Evolutionary conservation across 2,329 filamentous ascomycete species (phyloP).

Genomic region (Alternaria triticina): DNA sequence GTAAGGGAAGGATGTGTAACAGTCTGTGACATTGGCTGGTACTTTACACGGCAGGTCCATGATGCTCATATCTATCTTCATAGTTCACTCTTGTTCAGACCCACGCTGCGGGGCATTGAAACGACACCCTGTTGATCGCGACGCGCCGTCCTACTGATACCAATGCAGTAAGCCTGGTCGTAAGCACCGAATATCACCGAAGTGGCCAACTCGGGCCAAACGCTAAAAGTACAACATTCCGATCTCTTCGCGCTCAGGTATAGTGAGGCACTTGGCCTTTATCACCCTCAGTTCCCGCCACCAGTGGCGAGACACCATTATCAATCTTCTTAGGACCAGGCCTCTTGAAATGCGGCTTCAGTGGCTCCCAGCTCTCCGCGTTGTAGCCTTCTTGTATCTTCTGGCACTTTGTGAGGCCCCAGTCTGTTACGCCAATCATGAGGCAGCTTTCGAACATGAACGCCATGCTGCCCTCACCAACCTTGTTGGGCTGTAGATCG

Average conservation of each 20-base stretch:
- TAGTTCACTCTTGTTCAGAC: not conserved
- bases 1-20: not conserved
- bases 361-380: constrained; percentile 76
- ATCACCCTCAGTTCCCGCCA: constrained; percentile 24
- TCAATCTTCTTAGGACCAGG: constrained; percentile 34
- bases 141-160: constrained; percentile 1
- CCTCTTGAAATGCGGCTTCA: constrained; percentile 55
- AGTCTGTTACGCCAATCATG: constrained; percentile 75
- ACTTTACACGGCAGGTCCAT: not conserved
- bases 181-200: constrained; percentile 8
- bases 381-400: constrained; percentile 78
- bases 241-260: constrained; percentile 13
- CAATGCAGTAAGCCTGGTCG: constrained; percentile 2
- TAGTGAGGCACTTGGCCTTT: constrained; percentile 36
- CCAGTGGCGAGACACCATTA: constrained; percentile 26
- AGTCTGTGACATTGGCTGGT: not conserved
- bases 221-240: constrained; percentile 12
- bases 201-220: not conserved
- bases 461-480: constrained; percentile 70
- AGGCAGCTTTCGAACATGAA: constrained; percentile 72
- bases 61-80: not conserved
- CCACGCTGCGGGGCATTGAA: constrained; percentile 5
- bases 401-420: constrained; percentile 72
- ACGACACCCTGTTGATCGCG: constrained; percentile 8
- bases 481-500: constrained; percentile 62